Evolutionary conservation across 2,329 filamentous ascomycete species (phyloP), one percentile per base, ranked within the genome.

Genomic region (Botrytis fabae): DNA sequence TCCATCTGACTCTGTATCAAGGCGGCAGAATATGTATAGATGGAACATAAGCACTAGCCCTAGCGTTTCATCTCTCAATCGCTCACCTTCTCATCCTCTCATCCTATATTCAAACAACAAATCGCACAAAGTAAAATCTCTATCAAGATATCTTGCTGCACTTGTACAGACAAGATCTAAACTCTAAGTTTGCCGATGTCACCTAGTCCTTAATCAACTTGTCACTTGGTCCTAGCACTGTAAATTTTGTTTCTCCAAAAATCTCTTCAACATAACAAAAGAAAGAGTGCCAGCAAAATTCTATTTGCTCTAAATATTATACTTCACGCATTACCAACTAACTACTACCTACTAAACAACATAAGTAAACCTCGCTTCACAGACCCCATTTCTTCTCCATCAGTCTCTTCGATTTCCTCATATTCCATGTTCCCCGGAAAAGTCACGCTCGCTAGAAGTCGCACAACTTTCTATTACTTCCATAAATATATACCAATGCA

Each of bases 291-390:
- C 20, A 25, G 7, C 35, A n/a, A 18, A n/a, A 42, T 5, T 6
- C 16, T 25, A 25, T 2, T 25, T n/a, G 60, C 12, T 38, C 25
- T n/a, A 25, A 18, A 40, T n/a, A n/a, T n/a, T 42, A 42, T 42
- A 40, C 60, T 42, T 62, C 60, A 62, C 40, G n/a, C 38, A 62
- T 62, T 42, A 22, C n/a, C 60, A 62, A n/a, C 60, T 9, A 62
- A 25, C 22, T n/a, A 42, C 38, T n/a, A 18, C 35, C 38, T 40
- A 25, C 35, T 40, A 61, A 62, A 9, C 35, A 10, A 62, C 60
- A 62, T 10, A 14, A 38, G 9, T n/a, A 4, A n/a, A 62, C 8
- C 14, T 28, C 51, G 1, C 42, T 28, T 3, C 16, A 28, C 14
- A 57, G 14, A 28, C 6, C 14, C 60, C 25, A 42, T 42, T 18